These are phyloP conservation scores for Crassisporium funariophilum DNA, from an alignment of 768 basidiomycete species.

Conservation along the genomic window DNA sequence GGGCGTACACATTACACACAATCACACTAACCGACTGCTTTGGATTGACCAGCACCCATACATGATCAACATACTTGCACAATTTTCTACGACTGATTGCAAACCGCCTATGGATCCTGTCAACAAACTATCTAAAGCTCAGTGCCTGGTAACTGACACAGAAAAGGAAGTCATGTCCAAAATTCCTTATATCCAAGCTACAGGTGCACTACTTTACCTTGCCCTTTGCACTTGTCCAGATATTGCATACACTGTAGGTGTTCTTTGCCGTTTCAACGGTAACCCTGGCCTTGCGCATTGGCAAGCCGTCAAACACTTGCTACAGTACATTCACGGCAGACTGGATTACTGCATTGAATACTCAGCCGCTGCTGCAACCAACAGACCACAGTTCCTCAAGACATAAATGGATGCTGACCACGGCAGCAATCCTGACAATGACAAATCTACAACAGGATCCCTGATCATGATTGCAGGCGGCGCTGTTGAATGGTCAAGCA, in stretches of 20 bases:
- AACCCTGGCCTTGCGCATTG: constrained; percentile 31
- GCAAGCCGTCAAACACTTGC: constrained; percentile 34
- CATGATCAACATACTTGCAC: constrained; percentile 25
- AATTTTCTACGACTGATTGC: constrained; percentile 27
- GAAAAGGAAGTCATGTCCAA: constrained; percentile 24
- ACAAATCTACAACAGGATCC: constrained; percentile 39
- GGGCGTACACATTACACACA: constrained; percentile 28
- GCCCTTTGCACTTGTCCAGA: constrained; percentile 27
- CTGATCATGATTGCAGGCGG: constrained; percentile 35
- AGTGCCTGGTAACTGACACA: constrained; percentile 21
- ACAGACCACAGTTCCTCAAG: too few species aligned
- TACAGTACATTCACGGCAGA: constrained; percentile 12
- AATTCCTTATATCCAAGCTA: constrained; percentile 30
- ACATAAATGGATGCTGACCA: constrained; percentile 32
- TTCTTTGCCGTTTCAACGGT: constrained; percentile 17
- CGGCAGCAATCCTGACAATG: constrained; percentile 27
- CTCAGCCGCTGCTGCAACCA: background rate
- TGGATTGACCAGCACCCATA: constrained; percentile 33
- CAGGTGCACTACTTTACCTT: constrained; percentile 33
- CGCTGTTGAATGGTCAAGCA: constrained; percentile 38
- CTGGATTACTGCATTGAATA: constrained; percentile 16
- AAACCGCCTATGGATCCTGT: constrained; percentile 33
- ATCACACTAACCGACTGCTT: constrained; percentile 21
- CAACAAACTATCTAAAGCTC: constrained; percentile 18
- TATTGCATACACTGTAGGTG: constrained; percentile 12